These are phyloP conservation scores for Clarireedia hainanense DNA, from an alignment of 2,329 filamentous ascomycete genomes.

Conservation along the genomic window DNA sequence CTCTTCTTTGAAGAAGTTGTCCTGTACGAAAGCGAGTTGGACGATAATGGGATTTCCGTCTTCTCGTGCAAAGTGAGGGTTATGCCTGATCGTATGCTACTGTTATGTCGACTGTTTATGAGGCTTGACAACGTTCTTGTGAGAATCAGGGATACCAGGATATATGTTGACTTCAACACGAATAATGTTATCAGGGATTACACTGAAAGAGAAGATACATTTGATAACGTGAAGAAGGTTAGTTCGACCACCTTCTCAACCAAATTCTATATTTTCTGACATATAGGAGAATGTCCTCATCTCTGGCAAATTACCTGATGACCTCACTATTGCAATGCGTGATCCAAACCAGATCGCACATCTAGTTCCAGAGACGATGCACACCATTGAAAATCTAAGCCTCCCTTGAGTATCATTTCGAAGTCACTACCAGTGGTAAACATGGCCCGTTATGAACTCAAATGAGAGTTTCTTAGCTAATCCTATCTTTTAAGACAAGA, in stretches of 20 bases:
- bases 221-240: constrained; percentile 67
- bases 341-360: constrained; percentile 71
- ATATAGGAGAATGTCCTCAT: constrained; percentile 38
- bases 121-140: constrained; percentile 84
- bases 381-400: constrained; percentile 45
- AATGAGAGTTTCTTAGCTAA: too few species aligned
- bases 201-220: constrained; percentile 75
- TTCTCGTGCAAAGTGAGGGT: constrained; percentile 87
- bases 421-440: neutral
- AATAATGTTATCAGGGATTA: constrained; percentile 83
- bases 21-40: constrained; percentile 93
- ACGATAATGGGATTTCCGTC: constrained; percentile 92
- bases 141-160: constrained; percentile 77
- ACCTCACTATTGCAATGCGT: constrained; percentile 67
- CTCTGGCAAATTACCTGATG: constrained; percentile 53
- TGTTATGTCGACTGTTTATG: constrained; percentile 86
- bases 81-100: constrained; percentile 79
- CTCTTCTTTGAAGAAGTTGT: constrained; percentile 95
- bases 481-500: too few species aligned
- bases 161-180: constrained; percentile 83
- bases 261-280: neutral
- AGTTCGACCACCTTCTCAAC: constrained; percentile 24
- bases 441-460: neutral
- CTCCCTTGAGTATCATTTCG: constrained; percentile 15
- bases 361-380: constrained; percentile 63